Base-by-base conservation (phyloP, 345 rosid species). In the Psidium friedrichsthalianum region DNA sequence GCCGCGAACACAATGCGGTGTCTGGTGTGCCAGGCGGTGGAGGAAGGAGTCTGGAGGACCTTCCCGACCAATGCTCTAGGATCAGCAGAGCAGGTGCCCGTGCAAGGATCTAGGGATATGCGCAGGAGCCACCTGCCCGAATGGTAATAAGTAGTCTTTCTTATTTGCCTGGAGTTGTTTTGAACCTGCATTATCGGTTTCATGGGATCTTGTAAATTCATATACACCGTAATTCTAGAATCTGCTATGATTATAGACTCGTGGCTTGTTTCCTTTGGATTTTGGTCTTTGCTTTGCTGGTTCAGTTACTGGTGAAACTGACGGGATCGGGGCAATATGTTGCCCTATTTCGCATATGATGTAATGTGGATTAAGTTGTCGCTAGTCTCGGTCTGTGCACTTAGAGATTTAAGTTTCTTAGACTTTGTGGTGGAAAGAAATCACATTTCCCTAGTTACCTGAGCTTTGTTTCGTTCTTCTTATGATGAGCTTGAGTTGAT, bases 21-120 rank as follows among this genome's bases (percentile, higher is more conserved):
- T 74, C 89, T 87, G 36, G 83, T 83, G 27, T 90, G 90, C 84
- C 87, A 85, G 27, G 55, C 51, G 15, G 49, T 82, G 56, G 90
- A 86, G 80, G 87, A 86, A 27, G 91, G 89, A 7, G 27, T 14
- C 8, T 88, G 88, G 90, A 51, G 51, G 49, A 51, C 20, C 56
- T 51, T 29, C 40, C 15, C 3, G 8, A 58, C 8, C 18, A 58
- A 7, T 12, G 69, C 69, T 58, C 36, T n/a, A 32, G 32, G 69
- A n/a, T 7, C 32, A 58, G 69, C 1, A 58, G 69, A 58, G 61
- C 18, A 6, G 32, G 69, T n/a, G 32, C 18, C 69, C 32, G 3
- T 5, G 32, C 6, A 47, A 47, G 49, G 6, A 25, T 32, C 69
- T 15, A n/a, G 16, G 18, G 27, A 58, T 15, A n/a, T n/a, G 32